phyloP scores from a whole-genome alignment of 139 green algal genomes.

The Coelastrella sp. region DNA sequence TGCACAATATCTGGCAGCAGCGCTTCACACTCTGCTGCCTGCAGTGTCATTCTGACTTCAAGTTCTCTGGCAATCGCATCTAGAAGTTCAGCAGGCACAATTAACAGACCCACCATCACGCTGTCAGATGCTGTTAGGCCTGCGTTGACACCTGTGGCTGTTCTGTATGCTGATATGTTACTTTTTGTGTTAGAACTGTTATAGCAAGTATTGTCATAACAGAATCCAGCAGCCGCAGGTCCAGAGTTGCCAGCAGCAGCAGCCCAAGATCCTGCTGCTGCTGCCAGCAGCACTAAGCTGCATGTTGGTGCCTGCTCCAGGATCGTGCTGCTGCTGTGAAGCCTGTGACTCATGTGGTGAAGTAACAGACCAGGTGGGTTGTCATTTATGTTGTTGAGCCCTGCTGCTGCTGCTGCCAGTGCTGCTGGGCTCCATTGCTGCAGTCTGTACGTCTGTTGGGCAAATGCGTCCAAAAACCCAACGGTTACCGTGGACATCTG shows the following conservation, averaged over 20 bases:
- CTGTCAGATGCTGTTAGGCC: not conserved
- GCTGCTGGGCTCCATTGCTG: not conserved
- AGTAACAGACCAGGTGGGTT: slow-evolving; percentile 18
- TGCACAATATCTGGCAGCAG: not conserved
- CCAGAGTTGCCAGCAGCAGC: slow-evolving; percentile 7
- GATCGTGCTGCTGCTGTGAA: not conserved
- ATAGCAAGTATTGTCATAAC: slow-evolving; percentile 2
- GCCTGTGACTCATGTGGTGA: not conserved
- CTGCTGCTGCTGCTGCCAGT: slow-evolving; percentile 40
- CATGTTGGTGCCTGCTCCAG: not conserved
- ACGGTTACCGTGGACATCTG: slow-evolving; percentile 4
- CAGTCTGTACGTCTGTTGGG: not conserved
- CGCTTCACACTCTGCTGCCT: slow-evolving; percentile 5
- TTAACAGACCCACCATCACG: not conserved
- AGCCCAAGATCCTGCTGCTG: slow-evolving; percentile 10
- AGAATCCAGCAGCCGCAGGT: not conserved
- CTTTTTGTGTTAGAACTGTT: not conserved
- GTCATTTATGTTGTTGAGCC: not conserved
- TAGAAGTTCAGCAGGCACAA: slow-evolving; percentile 19
- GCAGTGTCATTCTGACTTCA: slow-evolving; percentile 2
- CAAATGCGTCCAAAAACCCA: not conserved
- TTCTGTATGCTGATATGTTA: not conserved
- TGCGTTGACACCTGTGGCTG: not conserved
- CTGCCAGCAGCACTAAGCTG: slow-evolving; percentile 24
- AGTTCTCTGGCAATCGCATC: slow-evolving; percentile 18